These are phyloP conservation scores for Pythium biforme DNA, from an alignment of 352 stramenopile genomes.

Conservation along the genomic window DNA sequence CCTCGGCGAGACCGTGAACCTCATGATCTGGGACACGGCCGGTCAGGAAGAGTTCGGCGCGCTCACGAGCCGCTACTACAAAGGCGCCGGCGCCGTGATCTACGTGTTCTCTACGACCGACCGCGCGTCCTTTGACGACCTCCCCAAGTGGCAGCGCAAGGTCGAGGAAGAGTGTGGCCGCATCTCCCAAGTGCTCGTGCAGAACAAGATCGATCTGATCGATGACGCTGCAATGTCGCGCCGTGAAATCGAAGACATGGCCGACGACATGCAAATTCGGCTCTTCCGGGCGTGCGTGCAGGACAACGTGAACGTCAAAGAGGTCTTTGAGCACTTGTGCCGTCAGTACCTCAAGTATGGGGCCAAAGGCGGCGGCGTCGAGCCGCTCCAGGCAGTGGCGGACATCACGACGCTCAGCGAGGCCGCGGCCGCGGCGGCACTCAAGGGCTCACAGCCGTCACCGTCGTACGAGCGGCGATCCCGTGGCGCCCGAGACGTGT, in stretches of 20 bases:
- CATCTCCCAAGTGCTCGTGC: constrained; percentile 66
- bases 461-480: constrained; percentile 25
- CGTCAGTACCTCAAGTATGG: constrained; percentile 47
- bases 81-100: constrained; percentile 63
- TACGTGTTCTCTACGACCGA: constrained; percentile 80
- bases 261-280: constrained; percentile 49
- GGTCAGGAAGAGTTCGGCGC: constrained; percentile 81
- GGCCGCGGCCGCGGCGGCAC: constrained; percentile 12
- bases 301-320: constrained; percentile 72
- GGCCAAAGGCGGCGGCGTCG: constrained; percentile 28
- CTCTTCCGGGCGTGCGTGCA: constrained; percentile 68
- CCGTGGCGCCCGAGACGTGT: constrained; percentile 29
- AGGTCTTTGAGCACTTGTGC: constrained; percentile 67
- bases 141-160: constrained; percentile 71
- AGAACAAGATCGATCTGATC: constrained; percentile 76
- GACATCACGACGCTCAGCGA: constrained; percentile 61
- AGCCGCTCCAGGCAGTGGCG: constrained; percentile 39
- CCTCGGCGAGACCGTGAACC: constrained; percentile 57
- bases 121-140: constrained; percentile 65
- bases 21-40: constrained; percentile 85
- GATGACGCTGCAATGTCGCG: constrained; percentile 60
- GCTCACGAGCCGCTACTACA: constrained; percentile 82
- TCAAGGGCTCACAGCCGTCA: constrained; percentile 22
- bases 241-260: constrained; percentile 63
- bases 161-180: constrained; percentile 65